Base-by-base conservation (phyloP, 2,329 filamentous ascomycete species). In the Aureobasidium melanogenum region DNA sequence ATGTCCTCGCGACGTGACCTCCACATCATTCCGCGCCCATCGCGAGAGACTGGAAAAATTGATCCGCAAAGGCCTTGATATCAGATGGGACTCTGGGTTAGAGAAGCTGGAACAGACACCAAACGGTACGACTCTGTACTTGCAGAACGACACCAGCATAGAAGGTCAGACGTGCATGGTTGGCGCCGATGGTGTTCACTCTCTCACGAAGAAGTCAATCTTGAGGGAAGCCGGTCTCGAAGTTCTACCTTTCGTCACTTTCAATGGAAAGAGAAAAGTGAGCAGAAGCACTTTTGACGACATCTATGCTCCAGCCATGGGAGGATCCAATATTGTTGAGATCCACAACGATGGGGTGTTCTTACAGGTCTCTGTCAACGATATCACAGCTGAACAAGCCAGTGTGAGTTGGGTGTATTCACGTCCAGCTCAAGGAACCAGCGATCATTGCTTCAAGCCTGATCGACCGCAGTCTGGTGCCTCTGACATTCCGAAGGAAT, bases 361-460 rank as follows among this genome's bases (percentile, higher is more conserved):
- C 4, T 63, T 77, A 9, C 67, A 70, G 10, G 65, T 76, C 43
- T 69, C 69, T n/a, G 62, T 76, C 48, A 71, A 70, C 55, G 67
- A 72, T 1, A 60, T 65, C 19, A 62, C 36, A 9, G 60, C 63
- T 1, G 66, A 68, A 7, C 47, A 61, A 4, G 67, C 73, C 17
- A 71, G 67, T 47, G 62, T 77, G 17, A 75, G 70, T 64, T 77
- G 74, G 65, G 73, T 69, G 0, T 77, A 73, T 60, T 77, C 75
- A 2, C 71, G 76, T 0, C 67, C 71, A 10, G 68, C 70, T 6
- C 61, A 59, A 3, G 62, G 67, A 0, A 36, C 55, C 2, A 51
- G 63, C 3, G 74, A 78, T 62, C 62, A 67, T 3, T 62, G 76
- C 5, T 69, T 73, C 62, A 69, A 67, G 32, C 74, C 75, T 0